phyloP scores from a whole-genome alignment of 345 rosid species.

The Citrus trifoliata region DNA sequence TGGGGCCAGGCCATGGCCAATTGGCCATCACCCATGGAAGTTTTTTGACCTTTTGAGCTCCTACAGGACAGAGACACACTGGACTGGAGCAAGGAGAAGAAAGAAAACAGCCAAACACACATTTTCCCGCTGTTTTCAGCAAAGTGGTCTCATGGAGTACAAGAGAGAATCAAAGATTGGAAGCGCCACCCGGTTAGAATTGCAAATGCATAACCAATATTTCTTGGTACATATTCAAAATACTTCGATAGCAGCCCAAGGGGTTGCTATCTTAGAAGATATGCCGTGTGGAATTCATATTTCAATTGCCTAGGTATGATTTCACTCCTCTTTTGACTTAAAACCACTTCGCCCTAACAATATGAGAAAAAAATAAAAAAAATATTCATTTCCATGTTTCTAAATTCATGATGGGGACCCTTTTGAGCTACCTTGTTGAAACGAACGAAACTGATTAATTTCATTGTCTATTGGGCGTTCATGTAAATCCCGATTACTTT shows the following conservation, averaged over 20 bases:
- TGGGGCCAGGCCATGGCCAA: neutral
- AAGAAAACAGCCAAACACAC: neutral
- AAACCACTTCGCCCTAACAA: neutral
- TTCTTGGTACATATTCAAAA: neutral
- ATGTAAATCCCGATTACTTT: too few relatives aligned
- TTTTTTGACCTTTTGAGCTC: conserved; percentile 38
- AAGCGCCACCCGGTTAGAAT: neutral
- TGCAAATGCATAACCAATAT: neutral
- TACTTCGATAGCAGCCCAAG: neutral
- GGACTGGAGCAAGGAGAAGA: neutral
- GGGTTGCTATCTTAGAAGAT: conserved; percentile 17
- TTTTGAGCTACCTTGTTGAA: neutral
- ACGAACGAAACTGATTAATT: neutral
- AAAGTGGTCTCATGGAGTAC: neutral
- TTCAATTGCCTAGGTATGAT: conserved; percentile 16
- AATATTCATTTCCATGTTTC: neutral
- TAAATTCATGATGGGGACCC: neutral
- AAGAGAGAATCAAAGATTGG: neutral
- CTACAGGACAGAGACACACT: conserved; percentile 26
- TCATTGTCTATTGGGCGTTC: neutral
- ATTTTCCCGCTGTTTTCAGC: conserved; percentile 7
- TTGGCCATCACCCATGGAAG: neutral
- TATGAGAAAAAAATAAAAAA: neutral
- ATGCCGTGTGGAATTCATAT: conserved; percentile 51
- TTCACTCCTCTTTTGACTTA: conserved; percentile 9